Evolutionary conservation across 2,329 filamentous ascomycete genomes (phyloP), one percentile per base, ranked within the genome.

Genomic region (Ophiosphaerella korrae): DNA sequence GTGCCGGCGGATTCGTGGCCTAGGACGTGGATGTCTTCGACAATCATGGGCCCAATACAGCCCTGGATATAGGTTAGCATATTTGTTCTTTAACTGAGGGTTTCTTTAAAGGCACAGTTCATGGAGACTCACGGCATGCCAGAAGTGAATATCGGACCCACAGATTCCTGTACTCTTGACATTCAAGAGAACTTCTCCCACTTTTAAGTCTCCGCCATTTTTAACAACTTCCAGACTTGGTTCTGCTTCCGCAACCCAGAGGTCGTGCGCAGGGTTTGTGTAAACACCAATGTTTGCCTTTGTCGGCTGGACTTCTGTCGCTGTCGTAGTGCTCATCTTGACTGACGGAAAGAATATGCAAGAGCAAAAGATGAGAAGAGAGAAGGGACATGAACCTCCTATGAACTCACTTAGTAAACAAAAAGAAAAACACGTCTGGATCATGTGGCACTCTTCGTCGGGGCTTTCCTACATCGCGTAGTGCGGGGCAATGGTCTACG

Each of bases 161-260:
- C 94, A 97, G 67, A 97, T 97, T 50, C 94, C 94, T 7, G 93
- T 97, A 77, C 90, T 96, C 77, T 93, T 90, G 74, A 97, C 85
- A 48, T 90, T 90, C 56, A 97, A 75, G 23, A 90, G 92, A 42
- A 97, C 91, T 77, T 97, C 89, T 44, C 92, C 93, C 21, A 84
- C 82, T 76, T 89, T 87, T 66, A 97, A 78, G 42, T 81, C 82
- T 45, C 86, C 88, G 29, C 83, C 83, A 58, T 82, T 83, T 64
- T 86, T 79, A 50, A 95, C 87, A 55, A 86, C 86, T 72, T 95
- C 89, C 23, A 90, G 77, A 38, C 84, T 87, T 4, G 93, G 93
- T 63, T 85, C 81, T 11, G 92, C 86, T 59, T 90, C 86, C 49
- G 83, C 88, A 54, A 97, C 85, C 90, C 92, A 97, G 45, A 97